Percentiles rank a stretch among this genome's conserved stretches.
Conservation (phyloP, 1,139 yeast species). For the Zygosaccharomyces sapae region DNA sequence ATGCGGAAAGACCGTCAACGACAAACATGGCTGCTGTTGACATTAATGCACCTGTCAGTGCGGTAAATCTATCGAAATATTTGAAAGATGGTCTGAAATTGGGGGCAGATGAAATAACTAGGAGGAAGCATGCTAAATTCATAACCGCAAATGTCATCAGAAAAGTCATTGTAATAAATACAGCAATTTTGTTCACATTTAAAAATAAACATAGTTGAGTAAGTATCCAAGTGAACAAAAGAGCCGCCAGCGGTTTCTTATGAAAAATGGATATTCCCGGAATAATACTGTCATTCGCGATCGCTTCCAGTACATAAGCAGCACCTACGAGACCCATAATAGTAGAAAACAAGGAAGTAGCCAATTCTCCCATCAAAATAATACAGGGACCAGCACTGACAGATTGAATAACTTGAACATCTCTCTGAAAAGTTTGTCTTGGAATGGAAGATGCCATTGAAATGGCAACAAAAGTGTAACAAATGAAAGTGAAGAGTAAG, state of each 20-base stretch:
- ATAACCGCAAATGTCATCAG: conserved; percentile 93
- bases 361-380: conserved; percentile 79
- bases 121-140: conserved; percentile 83
- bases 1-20: conserved; percentile 87
- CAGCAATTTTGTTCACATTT: conserved; percentile 90
- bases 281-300: conserved; percentile 77
- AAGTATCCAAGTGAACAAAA: conserved; percentile 70
- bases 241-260: conserved; percentile 57
- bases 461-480: conserved; percentile 71
- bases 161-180: conserved; percentile 94
- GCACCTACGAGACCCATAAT: conserved; percentile 96
- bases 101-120: conserved; percentile 89
- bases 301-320: conserved; percentile 83
- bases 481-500: conserved; percentile 62
- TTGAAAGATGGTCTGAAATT: conserved; percentile 92
- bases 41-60: conserved; percentile 64
- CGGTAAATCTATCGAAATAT: conserved; percentile 79
- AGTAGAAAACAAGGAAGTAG: conserved; percentile 86
- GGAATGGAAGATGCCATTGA: conserved; percentile 79
- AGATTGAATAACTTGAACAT: conserved; percentile 79
- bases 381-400: conserved; percentile 66
- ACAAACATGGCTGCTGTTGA: conserved; percentile 85
- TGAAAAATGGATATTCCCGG: conserved; percentile 70
- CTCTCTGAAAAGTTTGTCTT: conserved; percentile 66
- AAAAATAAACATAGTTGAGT: conserved; percentile 83